Percentiles rank a stretch among this genome's conserved stretches.
Conservation (phyloP, 345 rosid genomes). For the Populus alba region DNA sequence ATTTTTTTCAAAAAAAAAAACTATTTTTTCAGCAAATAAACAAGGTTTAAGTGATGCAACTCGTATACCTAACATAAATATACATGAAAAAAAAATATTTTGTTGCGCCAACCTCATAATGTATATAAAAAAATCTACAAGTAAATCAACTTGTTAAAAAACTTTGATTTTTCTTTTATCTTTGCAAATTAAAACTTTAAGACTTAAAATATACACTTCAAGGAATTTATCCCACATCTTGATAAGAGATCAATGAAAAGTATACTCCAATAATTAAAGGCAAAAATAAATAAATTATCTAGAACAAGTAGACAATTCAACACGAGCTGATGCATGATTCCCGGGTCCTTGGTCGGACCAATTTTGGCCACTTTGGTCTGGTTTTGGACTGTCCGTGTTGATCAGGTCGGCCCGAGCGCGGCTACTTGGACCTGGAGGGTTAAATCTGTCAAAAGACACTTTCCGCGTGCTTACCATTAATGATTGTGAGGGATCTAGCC, state of each 20-base stretch:
- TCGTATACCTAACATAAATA: not conserved
- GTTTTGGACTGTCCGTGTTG: not conserved
- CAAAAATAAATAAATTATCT: not conserved
- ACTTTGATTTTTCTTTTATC: too few relatives aligned
- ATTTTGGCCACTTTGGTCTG: not conserved
- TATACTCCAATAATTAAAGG: not conserved
- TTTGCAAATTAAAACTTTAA: too few relatives aligned
- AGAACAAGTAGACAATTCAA: too few relatives aligned
- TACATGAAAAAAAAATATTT: not conserved
- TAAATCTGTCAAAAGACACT: slow-evolving; percentile 36
- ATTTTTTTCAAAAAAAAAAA: too few relatives aligned
- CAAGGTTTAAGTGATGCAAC: not conserved
- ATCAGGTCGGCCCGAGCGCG: slow-evolving; percentile 15
- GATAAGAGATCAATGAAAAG: not conserved
- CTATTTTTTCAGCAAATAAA: too few relatives aligned
- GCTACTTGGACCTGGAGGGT: slow-evolving; percentile 18
- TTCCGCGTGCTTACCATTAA: slow-evolving; percentile 56
- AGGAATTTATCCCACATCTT: too few relatives aligned
- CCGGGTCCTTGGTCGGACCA: slow-evolving; percentile 22
- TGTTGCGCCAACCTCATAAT: too few relatives aligned
- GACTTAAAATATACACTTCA: too few relatives aligned
- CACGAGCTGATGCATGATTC: not conserved
- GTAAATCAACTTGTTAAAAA: too few relatives aligned
- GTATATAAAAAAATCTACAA: too few relatives aligned
- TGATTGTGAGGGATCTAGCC: slow-evolving; percentile 38